Conservation (phyloP, 176 grass and related monocot species). For the Avena eriantha region DNA sequence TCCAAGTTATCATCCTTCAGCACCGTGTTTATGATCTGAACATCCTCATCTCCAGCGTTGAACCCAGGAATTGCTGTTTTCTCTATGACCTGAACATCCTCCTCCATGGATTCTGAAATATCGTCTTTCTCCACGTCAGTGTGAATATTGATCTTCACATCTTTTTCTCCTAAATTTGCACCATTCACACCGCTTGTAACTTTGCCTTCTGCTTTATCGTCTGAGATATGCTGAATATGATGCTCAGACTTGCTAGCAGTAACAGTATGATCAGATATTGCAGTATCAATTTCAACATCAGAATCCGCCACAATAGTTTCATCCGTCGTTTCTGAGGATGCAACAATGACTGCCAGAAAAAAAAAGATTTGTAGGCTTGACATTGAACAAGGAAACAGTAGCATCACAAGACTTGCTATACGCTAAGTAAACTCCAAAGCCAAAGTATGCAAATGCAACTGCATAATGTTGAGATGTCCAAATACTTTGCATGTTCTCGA, state of each 20-base stretch:
- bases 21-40: conserved; percentile 52
- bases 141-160: conserved; percentile 32
- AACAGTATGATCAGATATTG: conserved; percentile 58
- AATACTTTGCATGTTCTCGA: neutral
- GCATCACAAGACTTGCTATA: neutral
- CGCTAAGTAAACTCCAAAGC: neutral
- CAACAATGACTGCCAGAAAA: conserved; percentile 68
- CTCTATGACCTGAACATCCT: conserved; percentile 55
- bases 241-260: conserved; percentile 42
- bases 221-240: conserved; percentile 40
- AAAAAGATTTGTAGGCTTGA: conserved; percentile 1
- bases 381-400: neutral
- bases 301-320: conserved; percentile 91
- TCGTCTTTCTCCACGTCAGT: conserved; percentile 34
- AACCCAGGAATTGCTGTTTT: conserved; percentile 45
- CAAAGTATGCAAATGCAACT: conserved; percentile 18
- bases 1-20: conserved; percentile 56
- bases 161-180: conserved; percentile 39
- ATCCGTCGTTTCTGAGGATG: conserved; percentile 83
- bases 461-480: neutral
- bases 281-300: conserved; percentile 87
- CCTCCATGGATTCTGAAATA: conserved; percentile 40
- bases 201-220: conserved; percentile 42
- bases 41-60: conserved; percentile 46
- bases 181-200: conserved; percentile 36